These are phyloP conservation scores for Jaltomata sinuosa DNA, from an alignment of 257 asterid genomes.

Conservation along the genomic window DNA sequence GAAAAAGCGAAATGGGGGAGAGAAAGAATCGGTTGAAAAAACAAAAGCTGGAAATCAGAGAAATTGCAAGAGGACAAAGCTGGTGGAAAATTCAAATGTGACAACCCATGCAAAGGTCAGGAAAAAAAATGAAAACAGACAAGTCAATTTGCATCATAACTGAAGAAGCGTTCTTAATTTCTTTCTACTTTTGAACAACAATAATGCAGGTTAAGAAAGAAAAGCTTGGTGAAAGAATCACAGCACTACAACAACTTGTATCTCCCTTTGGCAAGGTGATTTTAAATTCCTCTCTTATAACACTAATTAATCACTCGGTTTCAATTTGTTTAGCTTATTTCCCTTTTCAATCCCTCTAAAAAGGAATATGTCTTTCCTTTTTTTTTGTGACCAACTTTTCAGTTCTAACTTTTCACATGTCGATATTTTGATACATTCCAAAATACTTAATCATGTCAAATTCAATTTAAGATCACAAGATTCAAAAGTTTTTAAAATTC, in stretches of 20 bases:
- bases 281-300: background rate
- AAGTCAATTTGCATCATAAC: background rate
- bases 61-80: constrained; percentile 41
- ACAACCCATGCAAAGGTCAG: constrained; percentile 69
- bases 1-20: constrained; percentile 46
- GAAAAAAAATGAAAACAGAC: background rate
- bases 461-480: no score
- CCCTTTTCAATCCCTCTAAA: no score
- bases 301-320: no score
- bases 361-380: no score
- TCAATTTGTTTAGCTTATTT: no score
- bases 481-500: no score
- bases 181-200: background rate
- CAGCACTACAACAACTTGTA: constrained; percentile 87
- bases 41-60: constrained; percentile 16
- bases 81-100: constrained; percentile 13
- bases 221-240: constrained; percentile 83
- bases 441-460: no score
- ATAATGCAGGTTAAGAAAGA: constrained; percentile 49
- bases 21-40: constrained; percentile 8
- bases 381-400: no score
- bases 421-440: no score
- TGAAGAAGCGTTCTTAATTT: background rate
- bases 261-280: constrained; percentile 99
- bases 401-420: no score